A percentile compares a stretch with the other conserved stretches of the same genome.
These are phyloP conservation scores for Claviceps sp. DNA, from an alignment of 2,329 filamentous ascomycete genomes.

Conservation along the genomic window DNA sequence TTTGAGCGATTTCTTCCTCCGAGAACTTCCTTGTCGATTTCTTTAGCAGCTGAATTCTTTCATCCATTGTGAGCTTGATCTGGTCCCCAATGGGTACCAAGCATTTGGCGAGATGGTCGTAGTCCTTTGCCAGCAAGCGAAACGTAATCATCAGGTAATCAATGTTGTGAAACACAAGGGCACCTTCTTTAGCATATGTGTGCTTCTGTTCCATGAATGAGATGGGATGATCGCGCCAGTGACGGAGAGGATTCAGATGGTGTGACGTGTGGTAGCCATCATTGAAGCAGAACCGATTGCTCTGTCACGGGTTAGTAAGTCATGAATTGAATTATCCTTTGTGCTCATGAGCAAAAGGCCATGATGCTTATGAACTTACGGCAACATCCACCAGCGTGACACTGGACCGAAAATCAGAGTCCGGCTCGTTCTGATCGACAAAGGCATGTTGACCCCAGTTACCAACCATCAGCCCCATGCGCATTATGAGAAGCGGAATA, in stretches of 20 bases:
- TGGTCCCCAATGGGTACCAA: slow-evolving; percentile 65
- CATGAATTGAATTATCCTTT: no score
- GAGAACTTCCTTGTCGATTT: slow-evolving; percentile 52
- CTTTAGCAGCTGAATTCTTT: slow-evolving; percentile 49
- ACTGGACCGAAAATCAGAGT: slow-evolving; percentile 66
- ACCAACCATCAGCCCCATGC: slow-evolving; percentile 63
- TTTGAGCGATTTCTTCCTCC: slow-evolving; percentile 48
- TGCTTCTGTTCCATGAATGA: slow-evolving; percentile 59
- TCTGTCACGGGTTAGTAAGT: slow-evolving; percentile 29
- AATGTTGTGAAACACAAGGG: slow-evolving; percentile 68
- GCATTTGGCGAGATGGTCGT: slow-evolving; percentile 52
- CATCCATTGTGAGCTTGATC: slow-evolving; percentile 49
- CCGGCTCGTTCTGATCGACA: slow-evolving; percentile 60
- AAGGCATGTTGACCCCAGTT: slow-evolving; percentile 81
- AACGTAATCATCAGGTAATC: slow-evolving; percentile 69
- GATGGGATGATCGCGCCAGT: slow-evolving; percentile 70
- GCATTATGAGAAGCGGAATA: slow-evolving; percentile 51
- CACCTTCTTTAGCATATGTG: slow-evolving; percentile 51
- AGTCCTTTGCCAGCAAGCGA: slow-evolving; percentile 56
- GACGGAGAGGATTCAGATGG: slow-evolving; percentile 62
- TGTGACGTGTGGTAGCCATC: slow-evolving; percentile 75
- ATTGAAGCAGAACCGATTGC: slow-evolving; percentile 72
- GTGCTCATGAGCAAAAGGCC: background rate
- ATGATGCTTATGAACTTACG: slow-evolving; percentile 32
- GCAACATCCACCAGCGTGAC: slow-evolving; percentile 69